A percentile compares a stretch with the other conserved stretches of the same genome.
phyloP scores from a whole-genome alignment of 208 protist species.

The Leptomonas seymouri region DNA sequence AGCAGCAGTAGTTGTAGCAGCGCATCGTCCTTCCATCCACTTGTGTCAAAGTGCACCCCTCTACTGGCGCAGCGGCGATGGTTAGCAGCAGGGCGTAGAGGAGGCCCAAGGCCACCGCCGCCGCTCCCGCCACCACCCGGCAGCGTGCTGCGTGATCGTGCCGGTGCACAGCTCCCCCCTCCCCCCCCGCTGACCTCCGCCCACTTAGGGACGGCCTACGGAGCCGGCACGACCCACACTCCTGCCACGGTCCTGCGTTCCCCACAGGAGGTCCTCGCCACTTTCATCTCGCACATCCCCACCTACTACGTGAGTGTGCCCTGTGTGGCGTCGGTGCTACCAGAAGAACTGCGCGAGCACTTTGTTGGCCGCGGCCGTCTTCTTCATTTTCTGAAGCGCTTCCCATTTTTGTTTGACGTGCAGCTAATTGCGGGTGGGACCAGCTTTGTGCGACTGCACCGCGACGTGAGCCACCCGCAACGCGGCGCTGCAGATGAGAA shows the following conservation, averaged over 20 bases:
- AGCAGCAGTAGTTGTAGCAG: not conserved
- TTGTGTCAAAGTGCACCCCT: not conserved
- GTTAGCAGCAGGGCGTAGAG: not conserved
- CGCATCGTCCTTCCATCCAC: not conserved
- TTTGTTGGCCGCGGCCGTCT: conserved; percentile 66
- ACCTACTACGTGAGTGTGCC: conserved; percentile 81
- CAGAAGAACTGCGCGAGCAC: conserved; percentile 64
- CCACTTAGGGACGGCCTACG: conserved; percentile 23
- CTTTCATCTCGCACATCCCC: conserved; percentile 78
- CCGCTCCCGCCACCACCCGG: conserved; percentile 11
- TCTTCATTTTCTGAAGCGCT: conserved; percentile 57
- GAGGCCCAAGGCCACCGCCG: conserved; percentile 4
- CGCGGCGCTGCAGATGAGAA: conserved; percentile 79
- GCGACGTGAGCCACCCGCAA: conserved; percentile 74
- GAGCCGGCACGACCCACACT: conserved; percentile 21
- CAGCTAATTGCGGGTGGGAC: conserved; percentile 33
- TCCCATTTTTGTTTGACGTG: conserved; percentile 84
- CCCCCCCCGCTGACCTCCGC: conserved; percentile 36
- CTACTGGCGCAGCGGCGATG: not conserved
- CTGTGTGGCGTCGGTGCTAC: conserved; percentile 74
- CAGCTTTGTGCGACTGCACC: conserved; percentile 65
- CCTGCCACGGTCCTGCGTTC: conserved; percentile 42
- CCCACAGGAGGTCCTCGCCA: conserved; percentile 71
- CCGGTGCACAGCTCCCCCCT: conserved; percentile 22
- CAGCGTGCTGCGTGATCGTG: not conserved